A percentile compares a stretch with the other conserved stretches of the same genome.
Conservation (phyloP, 1,284 basidiomycete species). For the Coniophora puteana region DNA sequence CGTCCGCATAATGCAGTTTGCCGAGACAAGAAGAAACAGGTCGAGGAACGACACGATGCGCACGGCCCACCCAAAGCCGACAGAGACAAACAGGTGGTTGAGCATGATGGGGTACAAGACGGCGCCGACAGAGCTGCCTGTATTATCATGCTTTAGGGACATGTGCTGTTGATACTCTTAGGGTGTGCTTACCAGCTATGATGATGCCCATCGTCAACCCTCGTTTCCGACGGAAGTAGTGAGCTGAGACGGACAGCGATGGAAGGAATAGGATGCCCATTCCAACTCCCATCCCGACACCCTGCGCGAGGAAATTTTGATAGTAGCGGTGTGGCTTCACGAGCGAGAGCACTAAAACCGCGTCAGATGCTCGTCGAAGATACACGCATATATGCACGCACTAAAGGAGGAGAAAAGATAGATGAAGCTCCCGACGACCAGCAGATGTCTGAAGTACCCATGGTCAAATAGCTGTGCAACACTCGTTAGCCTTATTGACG, state of each 20-base stretch:
- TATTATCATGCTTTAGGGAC: background rate
- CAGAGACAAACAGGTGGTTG: conserved; percentile 27
- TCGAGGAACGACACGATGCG: conserved; percentile 16
- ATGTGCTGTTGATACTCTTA: background rate
- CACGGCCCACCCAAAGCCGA: conserved; percentile 30
- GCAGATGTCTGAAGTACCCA: conserved; percentile 18
- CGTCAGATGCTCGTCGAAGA: background rate
- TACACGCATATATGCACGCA: background rate
- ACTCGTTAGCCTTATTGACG: background rate
- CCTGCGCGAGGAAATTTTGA: conserved; percentile 29
- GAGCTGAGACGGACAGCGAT: conserved; percentile 26
- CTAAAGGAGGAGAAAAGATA: conserved; percentile 13
- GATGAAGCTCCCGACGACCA: conserved; percentile 13
- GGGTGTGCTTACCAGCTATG: conserved; percentile 19
- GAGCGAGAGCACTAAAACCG: conserved; percentile 20
- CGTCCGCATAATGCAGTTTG: conserved; percentile 22
- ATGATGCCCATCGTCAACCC: conserved; percentile 36
- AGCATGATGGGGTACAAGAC: conserved; percentile 36
- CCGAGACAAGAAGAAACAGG: conserved; percentile 15
- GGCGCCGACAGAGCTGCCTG: conserved; percentile 26
- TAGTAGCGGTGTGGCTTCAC: conserved; percentile 21
- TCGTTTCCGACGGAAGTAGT: conserved; percentile 30
- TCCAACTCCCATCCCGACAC: conserved; percentile 30
- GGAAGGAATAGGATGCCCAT: conserved; percentile 30
- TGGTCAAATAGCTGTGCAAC: conserved; percentile 21